Percentiles rank a stretch among this genome's conserved stretches.
Conservation (phyloP, 192 early-diverging fungal species). For the Coemansia sp. region DNA sequence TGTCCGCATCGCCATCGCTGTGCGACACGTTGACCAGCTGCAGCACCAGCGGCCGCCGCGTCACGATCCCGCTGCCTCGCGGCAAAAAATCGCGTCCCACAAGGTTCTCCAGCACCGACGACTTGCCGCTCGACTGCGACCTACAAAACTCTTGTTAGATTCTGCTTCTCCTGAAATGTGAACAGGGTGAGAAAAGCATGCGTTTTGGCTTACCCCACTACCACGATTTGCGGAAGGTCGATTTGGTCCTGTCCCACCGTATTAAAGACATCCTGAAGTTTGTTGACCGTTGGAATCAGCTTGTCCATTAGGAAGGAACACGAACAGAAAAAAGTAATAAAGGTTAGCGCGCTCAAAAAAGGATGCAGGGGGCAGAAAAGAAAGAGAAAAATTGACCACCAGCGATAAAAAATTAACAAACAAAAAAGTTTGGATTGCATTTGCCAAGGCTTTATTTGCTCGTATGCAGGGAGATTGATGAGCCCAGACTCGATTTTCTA, state of each 20-base stretch:
- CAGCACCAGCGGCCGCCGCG: slow-evolving; percentile 76
- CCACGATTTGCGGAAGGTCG: slow-evolving; percentile 84
- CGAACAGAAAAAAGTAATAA: not conserved
- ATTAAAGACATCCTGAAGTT: slow-evolving; percentile 78
- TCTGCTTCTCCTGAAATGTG: not conserved
- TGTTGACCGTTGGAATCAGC: slow-evolving; percentile 79
- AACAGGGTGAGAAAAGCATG: not conserved
- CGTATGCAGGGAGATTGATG: too few relatives aligned
- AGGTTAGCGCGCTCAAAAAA: not conserved
- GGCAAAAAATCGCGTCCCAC: slow-evolving; percentile 98
- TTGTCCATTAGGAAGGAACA: slow-evolving; percentile 61
- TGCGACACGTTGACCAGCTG: slow-evolving; percentile 69
- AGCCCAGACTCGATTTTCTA: too few relatives aligned
- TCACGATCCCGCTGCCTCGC: slow-evolving; percentile 84
- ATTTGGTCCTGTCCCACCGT: slow-evolving; percentile 72
- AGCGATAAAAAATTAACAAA: too few relatives aligned
- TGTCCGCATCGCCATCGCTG: slow-evolving; percentile 3
- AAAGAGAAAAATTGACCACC: slow-evolving; percentile 3
- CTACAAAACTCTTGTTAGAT: slow-evolving; percentile 14
- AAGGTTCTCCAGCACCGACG: slow-evolving; percentile 96
- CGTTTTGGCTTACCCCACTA: slow-evolving; percentile 62
- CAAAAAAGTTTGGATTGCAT: too few relatives aligned
- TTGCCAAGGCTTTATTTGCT: too few relatives aligned
- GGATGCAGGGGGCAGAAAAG: not conserved
- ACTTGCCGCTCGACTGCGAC: slow-evolving; percentile 91